Evolutionary conservation across 352 stramenopile genomes (phyloP).

Genomic region (Halophytophthora polymorphica): DNA sequence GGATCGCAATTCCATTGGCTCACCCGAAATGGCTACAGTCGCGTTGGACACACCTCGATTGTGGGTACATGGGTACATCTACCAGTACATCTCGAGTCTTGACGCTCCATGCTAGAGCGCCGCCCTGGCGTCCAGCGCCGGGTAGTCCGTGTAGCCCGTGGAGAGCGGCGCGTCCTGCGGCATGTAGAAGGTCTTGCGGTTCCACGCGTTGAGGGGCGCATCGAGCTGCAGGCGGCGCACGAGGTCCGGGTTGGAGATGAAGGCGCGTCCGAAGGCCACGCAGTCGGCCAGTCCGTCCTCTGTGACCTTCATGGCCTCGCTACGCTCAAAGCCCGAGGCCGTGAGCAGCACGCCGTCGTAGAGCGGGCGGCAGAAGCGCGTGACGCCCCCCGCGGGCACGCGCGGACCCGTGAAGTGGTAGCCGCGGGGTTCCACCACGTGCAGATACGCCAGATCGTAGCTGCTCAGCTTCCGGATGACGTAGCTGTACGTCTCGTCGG

Average conservation of each 20-base stretch:
- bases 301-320: conserved; percentile 30
- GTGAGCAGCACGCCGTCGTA: conserved; percentile 57
- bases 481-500: conserved; percentile 35
- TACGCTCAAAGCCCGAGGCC: conserved; percentile 43
- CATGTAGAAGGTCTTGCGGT: conserved; percentile 40
- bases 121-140: conserved; percentile 35
- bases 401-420: conserved; percentile 28
- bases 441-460: conserved; percentile 45
- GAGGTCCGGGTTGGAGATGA: conserved; percentile 72
- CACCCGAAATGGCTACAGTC: conserved; percentile 2
- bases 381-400: conserved; percentile 37
- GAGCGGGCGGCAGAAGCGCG: conserved; percentile 32
- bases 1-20: too few relatives aligned
- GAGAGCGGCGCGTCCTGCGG: conserved; percentile 18
- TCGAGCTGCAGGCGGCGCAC: conserved; percentile 38
- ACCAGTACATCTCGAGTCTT: too few relatives aligned
- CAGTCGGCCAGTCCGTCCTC: conserved; percentile 34
- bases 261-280: conserved; percentile 56
- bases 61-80: neutral
- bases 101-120: too few relatives aligned
- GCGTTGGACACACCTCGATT: conserved; percentile 8
- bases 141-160: conserved; percentile 48
- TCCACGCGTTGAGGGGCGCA: conserved; percentile 36
- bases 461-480: conserved; percentile 30
- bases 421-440: conserved; percentile 51